These are phyloP conservation scores for Logfia minima DNA, from an alignment of 129 eudicot genomes.

Conservation along the genomic window DNA sequence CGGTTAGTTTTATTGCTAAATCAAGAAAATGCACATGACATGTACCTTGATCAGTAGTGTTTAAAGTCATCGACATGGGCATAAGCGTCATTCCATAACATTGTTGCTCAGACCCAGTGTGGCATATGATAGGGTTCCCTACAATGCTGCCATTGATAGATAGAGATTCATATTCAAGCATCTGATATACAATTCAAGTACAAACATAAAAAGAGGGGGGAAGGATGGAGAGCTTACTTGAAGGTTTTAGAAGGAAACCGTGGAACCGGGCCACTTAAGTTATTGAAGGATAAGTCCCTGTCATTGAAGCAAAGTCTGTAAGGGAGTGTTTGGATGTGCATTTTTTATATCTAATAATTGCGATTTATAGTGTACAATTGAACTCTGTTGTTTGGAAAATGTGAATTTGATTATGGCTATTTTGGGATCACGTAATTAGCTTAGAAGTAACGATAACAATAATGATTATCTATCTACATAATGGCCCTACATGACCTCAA, in stretches of 20 bases:
- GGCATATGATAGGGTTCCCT: slow-evolving; percentile 75
- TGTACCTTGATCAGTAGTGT: slow-evolving; percentile 57
- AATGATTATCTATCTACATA: neutral
- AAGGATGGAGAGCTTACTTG: slow-evolving; percentile 51
- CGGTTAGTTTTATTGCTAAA: neutral
- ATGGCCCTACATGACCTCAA: neutral
- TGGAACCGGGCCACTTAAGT: slow-evolving; percentile 81
- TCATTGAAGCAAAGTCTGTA: slow-evolving; percentile 10
- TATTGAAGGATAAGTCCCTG: slow-evolving; percentile 86
- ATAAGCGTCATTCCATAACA: slow-evolving; percentile 61
- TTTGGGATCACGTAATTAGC: neutral
- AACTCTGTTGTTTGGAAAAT: neutral
- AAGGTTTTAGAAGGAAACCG: slow-evolving; percentile 72
- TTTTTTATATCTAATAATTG: neutral
- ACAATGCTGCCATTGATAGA: slow-evolving; percentile 50
- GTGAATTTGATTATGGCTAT: neutral
- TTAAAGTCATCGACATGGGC: slow-evolving; percentile 85
- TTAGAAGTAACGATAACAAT: neutral
- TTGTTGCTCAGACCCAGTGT: slow-evolving; percentile 54
- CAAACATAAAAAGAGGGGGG: neutral
- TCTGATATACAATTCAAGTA: neutral
- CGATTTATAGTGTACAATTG: too few relatives aligned
- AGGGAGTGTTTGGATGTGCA: slow-evolving; percentile 4
- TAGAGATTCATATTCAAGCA: slow-evolving; percentile 10
- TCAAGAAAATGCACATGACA: slow-evolving; percentile 20